Conservation (phyloP, 2,329 filamentous ascomycete species). For the Colletotrichum sp. region DNA sequence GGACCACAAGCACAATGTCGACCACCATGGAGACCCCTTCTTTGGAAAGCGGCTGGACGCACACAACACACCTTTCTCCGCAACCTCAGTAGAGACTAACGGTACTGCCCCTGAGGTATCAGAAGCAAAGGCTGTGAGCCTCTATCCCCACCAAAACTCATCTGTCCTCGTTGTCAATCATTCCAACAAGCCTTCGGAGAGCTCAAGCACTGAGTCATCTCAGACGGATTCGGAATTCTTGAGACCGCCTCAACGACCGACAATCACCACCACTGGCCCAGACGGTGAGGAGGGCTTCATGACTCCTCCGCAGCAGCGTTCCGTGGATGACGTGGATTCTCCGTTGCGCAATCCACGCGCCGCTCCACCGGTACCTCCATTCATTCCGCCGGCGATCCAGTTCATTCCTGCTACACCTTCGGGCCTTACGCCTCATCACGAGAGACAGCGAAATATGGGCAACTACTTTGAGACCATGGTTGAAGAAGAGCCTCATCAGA, state of each 20-base stretch:
- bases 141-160: conserved; percentile 69
- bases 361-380: conserved; percentile 55
- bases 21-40: conserved; percentile 59
- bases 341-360: conserved; percentile 64
- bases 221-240: conserved; percentile 29
- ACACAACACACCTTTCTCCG: conserved; percentile 67
- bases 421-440: conserved; percentile 59
- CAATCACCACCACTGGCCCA: conserved; percentile 42
- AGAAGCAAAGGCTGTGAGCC: conserved; percentile 66
- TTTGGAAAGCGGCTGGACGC: conserved; percentile 58
- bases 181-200: conserved; percentile 54
- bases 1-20: conserved; percentile 43
- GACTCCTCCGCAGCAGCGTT: conserved; percentile 54
- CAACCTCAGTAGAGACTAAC: conserved; percentile 65
- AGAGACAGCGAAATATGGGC: conserved; percentile 57
- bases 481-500: conserved; percentile 49
- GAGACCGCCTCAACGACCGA: conserved; percentile 33
- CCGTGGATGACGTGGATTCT: conserved; percentile 62
- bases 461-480: conserved; percentile 55
- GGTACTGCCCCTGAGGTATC: conserved; percentile 67
- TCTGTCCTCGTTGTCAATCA: conserved; percentile 67
- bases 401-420: conserved; percentile 70
- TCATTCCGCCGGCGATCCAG: conserved; percentile 57
- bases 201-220: conserved; percentile 43
- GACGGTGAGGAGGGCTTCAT: conserved; percentile 50